Evolutionary conservation across 2,329 filamentous ascomycete genomes (phyloP), one percentile per base, ranked within the genome.

Genomic region (Periconia digitata): DNA sequence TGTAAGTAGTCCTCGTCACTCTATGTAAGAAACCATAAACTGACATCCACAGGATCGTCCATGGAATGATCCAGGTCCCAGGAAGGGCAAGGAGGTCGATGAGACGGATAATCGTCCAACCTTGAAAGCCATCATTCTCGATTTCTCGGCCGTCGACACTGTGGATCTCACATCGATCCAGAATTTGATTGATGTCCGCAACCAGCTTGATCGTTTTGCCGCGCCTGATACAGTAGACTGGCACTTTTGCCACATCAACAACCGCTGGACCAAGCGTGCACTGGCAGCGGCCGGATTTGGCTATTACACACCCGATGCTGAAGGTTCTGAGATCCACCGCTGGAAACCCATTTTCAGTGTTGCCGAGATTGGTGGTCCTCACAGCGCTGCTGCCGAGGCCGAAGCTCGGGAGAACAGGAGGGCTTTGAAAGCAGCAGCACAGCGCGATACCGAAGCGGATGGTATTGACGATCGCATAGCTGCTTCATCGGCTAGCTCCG

Each of bases 281-380:
- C 86, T 97, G 27, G 87, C 87, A 8, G 85, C 89, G 7, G 92
- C 88, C n/a, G 92, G 92, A 16, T 97, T 97, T 64, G 92, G 92
- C 2, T 91, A 87, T 67, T 91, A 90, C 2, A 84, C 84, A 0
- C 75, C 79, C 0, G 62, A 74, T 12, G 77, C 79, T 0, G 74
- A 77, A 17, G 69, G 64, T 13, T 79, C 78, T 42, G 79, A 82
- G 80, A 58, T 79, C 79, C 60, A 83, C 54, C 82, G 89, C 50
- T 97, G 92, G 92, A 92, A 90, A 71, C 89, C 91, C 16, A 90
- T 97, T 60, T 97, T 96, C 78, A 91, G 85, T 65, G 90, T 97
- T 15, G 90, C 92, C 2, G 92, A 96, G 65, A 86, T 96, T 46
- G 87, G 90, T 42, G 90, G 90, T 17, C 75, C 77, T 4, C 74